Evolutionary conservation across 805 yeast genomes (phyloP), one percentile per base, ranked within the genome.

Genomic region (Barnettozyma populi): DNA sequence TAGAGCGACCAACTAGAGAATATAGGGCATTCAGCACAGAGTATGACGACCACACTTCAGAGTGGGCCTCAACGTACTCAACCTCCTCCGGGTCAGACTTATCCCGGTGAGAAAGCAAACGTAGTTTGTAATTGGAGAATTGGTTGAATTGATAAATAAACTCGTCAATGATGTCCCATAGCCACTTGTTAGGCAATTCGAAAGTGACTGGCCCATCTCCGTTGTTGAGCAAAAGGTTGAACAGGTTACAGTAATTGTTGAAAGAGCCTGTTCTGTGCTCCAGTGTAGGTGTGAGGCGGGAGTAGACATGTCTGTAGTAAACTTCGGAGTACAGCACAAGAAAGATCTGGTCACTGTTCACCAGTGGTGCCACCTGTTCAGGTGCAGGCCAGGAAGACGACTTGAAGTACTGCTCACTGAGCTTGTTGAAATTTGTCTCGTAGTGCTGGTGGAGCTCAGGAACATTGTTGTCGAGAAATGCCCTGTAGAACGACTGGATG

Each of bases 101-200:
- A 39, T 57, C 57, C 50, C 62, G 64, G 18, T n/a, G 13, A n/a
- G 31, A n/a, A 36, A 69, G 57, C 40, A 66, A 58, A 47, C 71
- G 66, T 27, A 69, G 61, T 50, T 73, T 66, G 63, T 67, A 73
- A 43, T 67, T 57, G 43, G 74, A 65, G 49, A 71, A 74, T 53
- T 68, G 66, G 57, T 73, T 73, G 64, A 69, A 74, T 60, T 74
- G 79, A 55, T 75, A 74, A 57, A 74, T 73, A 59, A 74, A 75
- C 60, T 74, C 79, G 52, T 74, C 79, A 49, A 74, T 66, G 49
- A 74, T 72, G 47, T 74, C 79, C 79, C 79, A 75, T 21, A 72
- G 63, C 79, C 79, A 74, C 52, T 69, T 67, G 51, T 65, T 65
- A 43, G 79, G 79, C 42, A 74, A 58, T 55, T 74, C 78, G 49